Evolutionary conservation across 1,284 basidiomycete genomes (phyloP), one percentile per base, ranked within the genome.

Genomic region (Pseudozyma tsukubaensis): DNA sequence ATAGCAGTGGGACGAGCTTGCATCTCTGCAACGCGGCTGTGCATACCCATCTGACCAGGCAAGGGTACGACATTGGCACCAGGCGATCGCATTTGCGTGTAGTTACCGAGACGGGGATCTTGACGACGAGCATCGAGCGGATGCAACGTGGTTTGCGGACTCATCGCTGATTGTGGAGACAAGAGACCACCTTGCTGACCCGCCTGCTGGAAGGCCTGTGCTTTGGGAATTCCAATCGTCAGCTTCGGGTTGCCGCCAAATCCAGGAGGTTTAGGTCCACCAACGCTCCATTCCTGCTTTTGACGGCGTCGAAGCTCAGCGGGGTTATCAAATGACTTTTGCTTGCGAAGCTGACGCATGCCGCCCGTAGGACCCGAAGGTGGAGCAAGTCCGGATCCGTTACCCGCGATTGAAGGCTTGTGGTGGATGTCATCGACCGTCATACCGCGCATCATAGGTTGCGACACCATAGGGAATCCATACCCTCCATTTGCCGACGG

Each of bases 311-410:
- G 64, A n/a, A 76, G 53, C 53, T 76, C 73, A 24, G 64, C 52
- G 0, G 73, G 73, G 35, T 72, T 72, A 44, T 76, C 73, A 24
- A 76, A 76, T 36, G 63, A 63, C 37, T 73, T 73, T 40, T 73
- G 70, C 65, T 73, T 76, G 37, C 73, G 54, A 32, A 72, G 60
- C 18, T 53, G 58, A 32, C 72, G 68, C 36, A 65, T 64, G n/a
- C 49, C 48, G 11, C 42, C 19, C 3, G 35, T 36, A 3, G 66
- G 66, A 10, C 14, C 37, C 0, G 45, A 9, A n/a, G 35, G 40
- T 11, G 48, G 4, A 9, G 59, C 35, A 7, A 39, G 37, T 36
- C 32, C 50, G 24, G 14, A 24, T 4, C 43, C 52, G n/a, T 13
- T 21, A n/a, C 35, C 32, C 14, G 45, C 55, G 35, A 6, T 48